A percentile compares a stretch with the other conserved stretches of the same genome.
Evolutionary conservation across 2,329 filamentous ascomycete species (phyloP).

Genomic region (Atkinsonella hypoxylon): DNA sequence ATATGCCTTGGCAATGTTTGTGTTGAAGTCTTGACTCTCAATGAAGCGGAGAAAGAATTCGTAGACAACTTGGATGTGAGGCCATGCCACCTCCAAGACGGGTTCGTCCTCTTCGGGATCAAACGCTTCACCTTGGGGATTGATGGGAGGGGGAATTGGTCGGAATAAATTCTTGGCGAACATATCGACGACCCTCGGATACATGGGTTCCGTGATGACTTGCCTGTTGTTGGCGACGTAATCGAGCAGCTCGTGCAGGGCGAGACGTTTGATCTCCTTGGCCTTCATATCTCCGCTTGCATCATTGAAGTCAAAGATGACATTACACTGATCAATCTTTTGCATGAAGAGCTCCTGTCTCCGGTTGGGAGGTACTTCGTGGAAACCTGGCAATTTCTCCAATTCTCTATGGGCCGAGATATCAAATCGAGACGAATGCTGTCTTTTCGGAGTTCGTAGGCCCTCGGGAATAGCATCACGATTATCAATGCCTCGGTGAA

Average conservation of each 20-base stretch:
- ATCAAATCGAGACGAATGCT: slow-evolving; percentile 95
- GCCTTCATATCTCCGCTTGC: slow-evolving; percentile 98
- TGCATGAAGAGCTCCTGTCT: slow-evolving; percentile 98
- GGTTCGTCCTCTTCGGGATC: slow-evolving; percentile 98
- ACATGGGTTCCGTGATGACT: slow-evolving; percentile 98
- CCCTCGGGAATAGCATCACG: slow-evolving; percentile 89
- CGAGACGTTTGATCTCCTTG: slow-evolving; percentile 96
- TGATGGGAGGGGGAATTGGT: slow-evolving; percentile 92
- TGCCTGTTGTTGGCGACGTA: slow-evolving; percentile 98
- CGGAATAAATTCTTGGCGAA: slow-evolving; percentile 98
- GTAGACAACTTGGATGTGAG: slow-evolving; percentile 98
- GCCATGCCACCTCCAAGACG: slow-evolving; percentile 95
- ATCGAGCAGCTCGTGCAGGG: slow-evolving; percentile 88
- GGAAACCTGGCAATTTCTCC: slow-evolving; percentile 94
- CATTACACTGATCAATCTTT: slow-evolving; percentile 98
- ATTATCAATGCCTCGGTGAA: slow-evolving; percentile 77
- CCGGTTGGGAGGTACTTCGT: slow-evolving; percentile 90
- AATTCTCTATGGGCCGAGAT: slow-evolving; percentile 94
- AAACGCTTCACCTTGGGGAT: slow-evolving; percentile 94
- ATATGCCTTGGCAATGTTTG: slow-evolving; percentile 96
- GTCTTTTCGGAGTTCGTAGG: slow-evolving; percentile 85
- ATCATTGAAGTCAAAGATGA: slow-evolving; percentile 99
- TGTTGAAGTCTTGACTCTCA: slow-evolving; percentile 99
- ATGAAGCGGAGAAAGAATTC: slow-evolving; percentile 99
- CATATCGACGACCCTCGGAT: slow-evolving; percentile 96